Conservation (phyloP, 352 stramenopile genomes). For the Peronospora belbahrii region DNA sequence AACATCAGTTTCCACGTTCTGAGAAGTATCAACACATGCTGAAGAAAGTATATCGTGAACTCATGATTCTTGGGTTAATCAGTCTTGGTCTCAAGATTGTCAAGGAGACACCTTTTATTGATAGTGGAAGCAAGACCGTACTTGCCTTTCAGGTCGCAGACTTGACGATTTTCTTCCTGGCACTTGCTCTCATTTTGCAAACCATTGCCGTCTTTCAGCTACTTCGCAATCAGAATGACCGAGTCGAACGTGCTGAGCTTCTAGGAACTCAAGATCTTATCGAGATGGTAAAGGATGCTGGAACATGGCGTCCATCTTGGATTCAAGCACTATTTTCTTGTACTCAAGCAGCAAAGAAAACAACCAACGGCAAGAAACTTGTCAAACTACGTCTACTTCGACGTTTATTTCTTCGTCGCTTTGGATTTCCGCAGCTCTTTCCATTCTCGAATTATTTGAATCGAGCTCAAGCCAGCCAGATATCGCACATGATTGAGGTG, state of each 20-base stretch:
- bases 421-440: constrained; percentile 43
- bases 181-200: constrained; percentile 44
- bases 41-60: constrained; percentile 50
- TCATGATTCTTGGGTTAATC: constrained; percentile 56
- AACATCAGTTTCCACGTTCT: constrained; percentile 37
- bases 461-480: constrained; percentile 67
- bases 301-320: constrained; percentile 5
- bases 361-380: constrained; percentile 9
- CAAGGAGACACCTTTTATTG: constrained; percentile 30
- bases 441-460: constrained; percentile 72
- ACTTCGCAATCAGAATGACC: constrained; percentile 31
- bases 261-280: constrained; percentile 31
- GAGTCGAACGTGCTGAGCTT: constrained; percentile 36
- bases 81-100: constrained; percentile 44
- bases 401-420: constrained; percentile 36
- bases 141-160: constrained; percentile 50
- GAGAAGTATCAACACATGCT: constrained; percentile 65
- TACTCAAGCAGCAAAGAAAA: constrained; percentile 11
- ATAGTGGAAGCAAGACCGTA: constrained; percentile 30
- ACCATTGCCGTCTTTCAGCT: constrained; percentile 35
- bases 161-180: constrained; percentile 46
- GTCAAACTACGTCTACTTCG: constrained; percentile 35
- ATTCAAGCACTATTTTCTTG: constrained; percentile 14
- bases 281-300: constrained; percentile 2
- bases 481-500: constrained; percentile 76